phyloP scores from a whole-genome alignment of 2,329 filamentous ascomycete species.

The Periconia digitata region DNA sequence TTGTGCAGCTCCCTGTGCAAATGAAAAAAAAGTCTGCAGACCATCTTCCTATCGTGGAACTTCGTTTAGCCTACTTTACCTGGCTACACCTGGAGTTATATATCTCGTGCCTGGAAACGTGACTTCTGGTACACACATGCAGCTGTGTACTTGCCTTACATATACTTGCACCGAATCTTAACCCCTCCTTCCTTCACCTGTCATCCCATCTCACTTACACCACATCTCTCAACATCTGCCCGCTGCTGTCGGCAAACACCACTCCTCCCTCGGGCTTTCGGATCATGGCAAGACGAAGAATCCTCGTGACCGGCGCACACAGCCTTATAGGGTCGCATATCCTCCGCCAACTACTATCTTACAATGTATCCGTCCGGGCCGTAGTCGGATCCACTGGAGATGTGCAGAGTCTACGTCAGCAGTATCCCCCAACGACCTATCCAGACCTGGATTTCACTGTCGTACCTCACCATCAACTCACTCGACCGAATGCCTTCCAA shows the following conservation, averaged over 20 bases:
- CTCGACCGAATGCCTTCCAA: slow-evolving; percentile 20
- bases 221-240: not conserved
- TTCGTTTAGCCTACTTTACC: slow-evolving; percentile 3
- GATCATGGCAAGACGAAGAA: slow-evolving; percentile 23
- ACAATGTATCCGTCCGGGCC: slow-evolving; percentile 25
- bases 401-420: slow-evolving; percentile 17
- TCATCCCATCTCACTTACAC: not conserved
- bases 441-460: slow-evolving; percentile 24
- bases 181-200: slow-evolving; percentile 10
- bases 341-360: slow-evolving; percentile 25
- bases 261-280: not conserved
- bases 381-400: slow-evolving; percentile 24
- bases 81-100: slow-evolving; percentile 14
- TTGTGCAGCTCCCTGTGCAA: slow-evolving; percentile 13
- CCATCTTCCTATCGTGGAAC: slow-evolving; percentile 11
- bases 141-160: too few species aligned
- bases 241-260: too few species aligned
- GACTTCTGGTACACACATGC: too few species aligned
- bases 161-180: slow-evolving; percentile 1
- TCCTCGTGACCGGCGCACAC: slow-evolving; percentile 28
- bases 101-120: slow-evolving; percentile 12
- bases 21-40: slow-evolving; percentile 14
- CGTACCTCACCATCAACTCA: slow-evolving; percentile 14
- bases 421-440: slow-evolving; percentile 13
- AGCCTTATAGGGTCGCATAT: slow-evolving; percentile 30